These are phyloP conservation scores for Aspergillus coremiiformis DNA, from an alignment of 495 filamentous ascomycete species.

Conservation along the genomic window DNA sequence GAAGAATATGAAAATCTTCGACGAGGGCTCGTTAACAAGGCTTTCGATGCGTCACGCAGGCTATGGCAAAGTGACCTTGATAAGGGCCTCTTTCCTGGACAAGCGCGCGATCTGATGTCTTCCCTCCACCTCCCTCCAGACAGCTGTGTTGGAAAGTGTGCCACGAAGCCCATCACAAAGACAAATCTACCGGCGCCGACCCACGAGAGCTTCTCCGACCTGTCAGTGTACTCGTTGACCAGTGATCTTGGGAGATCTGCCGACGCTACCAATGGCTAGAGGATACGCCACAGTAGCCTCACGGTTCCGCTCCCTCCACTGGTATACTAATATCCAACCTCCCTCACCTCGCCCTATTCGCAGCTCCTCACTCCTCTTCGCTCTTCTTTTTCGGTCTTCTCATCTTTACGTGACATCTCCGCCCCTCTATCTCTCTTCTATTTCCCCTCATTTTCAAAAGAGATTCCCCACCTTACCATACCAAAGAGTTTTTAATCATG, in stretches of 20 bases:
- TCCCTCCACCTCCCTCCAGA: constrained; percentile 1
- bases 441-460: too few species aligned
- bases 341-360: too few species aligned
- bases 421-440: too few species aligned
- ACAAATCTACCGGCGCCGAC: constrained; percentile 1
- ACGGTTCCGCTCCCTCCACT: too few species aligned
- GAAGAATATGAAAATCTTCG: constrained; percentile 35
- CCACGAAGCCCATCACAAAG: not conserved
- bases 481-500: too few species aligned
- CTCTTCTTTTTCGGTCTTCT: too few species aligned
- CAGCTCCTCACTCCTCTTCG: too few species aligned
- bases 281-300: too few species aligned
- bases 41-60: constrained; percentile 36
- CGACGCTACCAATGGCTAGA: not conserved
- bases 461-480: too few species aligned
- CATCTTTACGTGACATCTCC: too few species aligned
- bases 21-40: constrained; percentile 30
- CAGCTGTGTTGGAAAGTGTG: not conserved
- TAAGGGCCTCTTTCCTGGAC: constrained; percentile 26
- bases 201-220: constrained; percentile 14
- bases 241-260: not conserved
- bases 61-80: constrained; percentile 38
- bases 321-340: too few species aligned
- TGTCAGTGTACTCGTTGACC: constrained; percentile 12
- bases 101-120: constrained; percentile 9